Evolutionary conservation across 768 basidiomycete species (phyloP).

Genomic region (Guyanaporus albipodus): DNA sequence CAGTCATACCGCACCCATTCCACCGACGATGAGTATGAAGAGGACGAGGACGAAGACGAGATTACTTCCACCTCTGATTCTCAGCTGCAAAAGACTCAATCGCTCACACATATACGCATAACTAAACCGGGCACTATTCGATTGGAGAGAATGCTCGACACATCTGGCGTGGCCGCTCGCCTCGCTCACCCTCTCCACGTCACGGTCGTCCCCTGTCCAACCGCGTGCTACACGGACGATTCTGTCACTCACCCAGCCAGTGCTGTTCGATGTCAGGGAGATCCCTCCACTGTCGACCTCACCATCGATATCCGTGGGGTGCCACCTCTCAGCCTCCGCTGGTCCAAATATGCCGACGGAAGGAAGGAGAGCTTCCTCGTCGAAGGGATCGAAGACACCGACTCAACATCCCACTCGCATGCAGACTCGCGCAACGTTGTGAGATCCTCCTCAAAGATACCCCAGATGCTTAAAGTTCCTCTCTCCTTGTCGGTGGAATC

Average conservation of each 20-base stretch:
- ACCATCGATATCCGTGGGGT: conserved; percentile 67
- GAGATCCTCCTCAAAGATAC: conserved; percentile 26
- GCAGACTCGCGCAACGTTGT: conserved; percentile 23
- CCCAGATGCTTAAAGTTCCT: conserved; percentile 65
- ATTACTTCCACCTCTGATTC: conserved; percentile 34
- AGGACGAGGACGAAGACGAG: conserved; percentile 43
- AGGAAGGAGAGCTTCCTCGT: conserved; percentile 69
- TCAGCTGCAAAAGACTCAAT: conserved; percentile 69
- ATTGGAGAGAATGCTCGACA: conserved; percentile 70
- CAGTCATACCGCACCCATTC: conserved; percentile 41
- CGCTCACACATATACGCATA: conserved; percentile 67
- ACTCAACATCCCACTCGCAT: conserved; percentile 32
- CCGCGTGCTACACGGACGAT: conserved; percentile 55
- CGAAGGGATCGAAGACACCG: conserved; percentile 74
- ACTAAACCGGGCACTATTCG: conserved; percentile 70
- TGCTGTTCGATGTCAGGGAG: conserved; percentile 65
- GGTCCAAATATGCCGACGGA: conserved; percentile 68
- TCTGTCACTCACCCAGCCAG: conserved; percentile 34
- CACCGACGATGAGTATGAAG: conserved; percentile 68
- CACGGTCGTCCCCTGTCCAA: conserved; percentile 78
- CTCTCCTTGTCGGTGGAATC: conserved; percentile 58
- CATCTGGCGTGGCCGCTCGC: conserved; percentile 67
- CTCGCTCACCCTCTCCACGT: conserved; percentile 61
- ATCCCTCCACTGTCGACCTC: conserved; percentile 52
- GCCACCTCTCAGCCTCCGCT: conserved; percentile 72